These are phyloP conservation scores for Globisporangium recalcitrans DNA, from an alignment of 352 stramenopile species.

Conservation along the genomic window DNA sequence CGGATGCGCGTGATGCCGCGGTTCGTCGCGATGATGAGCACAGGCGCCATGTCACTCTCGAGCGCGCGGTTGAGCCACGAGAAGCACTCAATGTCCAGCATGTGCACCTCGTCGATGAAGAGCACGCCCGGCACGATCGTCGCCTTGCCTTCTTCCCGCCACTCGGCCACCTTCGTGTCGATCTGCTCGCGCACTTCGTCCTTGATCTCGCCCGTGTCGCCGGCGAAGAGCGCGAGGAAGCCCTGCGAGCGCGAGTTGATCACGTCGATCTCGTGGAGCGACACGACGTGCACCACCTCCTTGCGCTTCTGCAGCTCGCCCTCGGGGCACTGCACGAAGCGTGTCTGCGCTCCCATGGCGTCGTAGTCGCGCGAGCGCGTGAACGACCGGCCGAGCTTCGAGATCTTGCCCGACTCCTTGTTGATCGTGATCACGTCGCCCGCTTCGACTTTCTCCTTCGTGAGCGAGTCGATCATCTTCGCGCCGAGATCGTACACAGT, in stretches of 20 bases:
- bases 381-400: slow-evolving; percentile 97
- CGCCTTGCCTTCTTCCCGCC: slow-evolving; percentile 94
- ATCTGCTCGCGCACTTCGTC: slow-evolving; percentile 98
- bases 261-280: slow-evolving; percentile 98
- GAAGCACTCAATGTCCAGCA: slow-evolving; percentile 99
- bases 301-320: slow-evolving; percentile 99
- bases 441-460: slow-evolving; percentile 98
- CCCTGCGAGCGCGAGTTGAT: slow-evolving; percentile 99
- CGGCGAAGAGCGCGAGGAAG: slow-evolving; percentile 98
- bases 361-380: slow-evolving; percentile 98
- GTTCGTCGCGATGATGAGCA: slow-evolving; percentile 99
- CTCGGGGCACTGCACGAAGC: slow-evolving; percentile 89
- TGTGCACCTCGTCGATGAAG: slow-evolving; percentile 99
- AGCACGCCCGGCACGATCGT: slow-evolving; percentile 98
- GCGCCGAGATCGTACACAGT: slow-evolving; percentile 99
- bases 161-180: slow-evolving; percentile 97
- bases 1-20: slow-evolving; percentile 97
- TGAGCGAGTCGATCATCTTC: slow-evolving; percentile 99
- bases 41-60: slow-evolving; percentile 96
- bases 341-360: slow-evolving; percentile 92
- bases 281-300: slow-evolving; percentile 97
- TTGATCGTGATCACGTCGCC: slow-evolving; percentile 99
- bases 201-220: slow-evolving; percentile 99
- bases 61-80: slow-evolving; percentile 98
- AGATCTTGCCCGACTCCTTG: slow-evolving; percentile 98